Evolutionary conservation across 805 yeast species (phyloP), one percentile per base, ranked within the genome.

Genomic region (Candida saitoana): DNA sequence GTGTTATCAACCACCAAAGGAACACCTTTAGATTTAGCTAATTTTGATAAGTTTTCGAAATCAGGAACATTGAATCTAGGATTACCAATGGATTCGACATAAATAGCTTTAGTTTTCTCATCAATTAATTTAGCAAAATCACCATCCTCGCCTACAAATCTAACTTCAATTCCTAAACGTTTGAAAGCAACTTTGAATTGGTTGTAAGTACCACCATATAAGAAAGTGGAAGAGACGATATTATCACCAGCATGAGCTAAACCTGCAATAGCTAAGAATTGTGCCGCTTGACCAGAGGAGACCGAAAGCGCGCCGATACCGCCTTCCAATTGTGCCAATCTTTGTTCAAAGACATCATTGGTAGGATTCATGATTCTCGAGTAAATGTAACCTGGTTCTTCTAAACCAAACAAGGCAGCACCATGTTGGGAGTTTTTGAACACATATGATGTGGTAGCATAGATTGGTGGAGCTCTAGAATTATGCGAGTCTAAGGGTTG

Each of bases 231-330:
- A 22, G 96, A 82, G 42, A 91, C 79, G 51, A 91, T 77, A 69
- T 93, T 93, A 60, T 88, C 96, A 54, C 98, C 98, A 42, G 79
- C 63, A 52, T 84, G 88, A 30, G 96, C 95, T 52, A 89, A 74
- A 43, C 87, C 87, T 27, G 86, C 75, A 60, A 89, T 72, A 16
- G 96, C 95, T 45, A 85, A 60, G 51, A 88, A 79, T 63, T 90
- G 96, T 19, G 98, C 97, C 41, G 97, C 91, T 69, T 90, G 96
- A 48, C 99, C 99, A n/a, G 97, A 89, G 17, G 95, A 65, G 18
- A 84, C 83, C 5, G 96, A 95, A 42, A 91, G 67, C 3, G 96
- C 98, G 45, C 85, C 95, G 39, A 81, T 82, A 58, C 98, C 99
- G 44, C 85, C 84, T 68, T 91, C 99, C 46, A 91, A 76, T 39